Percentiles rank a stretch among this genome's conserved stretches.
Conservation (phyloP, 805 yeast species). For the Cyberlindnera galapagoensis region DNA sequence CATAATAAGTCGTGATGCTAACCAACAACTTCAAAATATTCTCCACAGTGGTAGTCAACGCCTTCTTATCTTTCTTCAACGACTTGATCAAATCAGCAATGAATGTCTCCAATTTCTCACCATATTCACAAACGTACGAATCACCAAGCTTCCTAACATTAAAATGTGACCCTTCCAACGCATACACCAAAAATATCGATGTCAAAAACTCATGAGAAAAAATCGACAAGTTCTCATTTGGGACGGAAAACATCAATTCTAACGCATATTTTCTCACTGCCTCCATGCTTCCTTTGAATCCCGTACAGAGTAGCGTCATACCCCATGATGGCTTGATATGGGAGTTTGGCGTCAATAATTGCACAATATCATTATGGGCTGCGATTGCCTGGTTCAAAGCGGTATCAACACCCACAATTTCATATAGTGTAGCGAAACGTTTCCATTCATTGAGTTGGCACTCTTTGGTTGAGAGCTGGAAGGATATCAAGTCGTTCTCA, state of each 20-base stretch:
- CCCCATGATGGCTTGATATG: conserved; percentile 66
- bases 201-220: conserved; percentile 41
- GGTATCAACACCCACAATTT: conserved; percentile 77
- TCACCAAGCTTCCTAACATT: conserved; percentile 31
- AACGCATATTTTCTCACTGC: conserved; percentile 62
- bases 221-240: conserved; percentile 36
- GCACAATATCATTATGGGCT: conserved; percentile 56
- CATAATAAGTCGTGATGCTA: conserved; percentile 48
- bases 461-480: conserved; percentile 7
- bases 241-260: conserved; percentile 47
- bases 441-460: conserved; percentile 53
- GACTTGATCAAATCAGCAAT: conserved; percentile 30
- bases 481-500: conserved; percentile 24
- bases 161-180: conserved; percentile 60
- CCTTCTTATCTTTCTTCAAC: conserved; percentile 25
- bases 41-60: conserved; percentile 24
- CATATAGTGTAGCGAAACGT: conserved; percentile 66
- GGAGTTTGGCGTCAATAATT: conserved; percentile 42
- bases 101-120: conserved; percentile 42
- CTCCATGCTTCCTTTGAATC: conserved; percentile 70
- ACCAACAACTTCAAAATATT: conserved; percentile 39
- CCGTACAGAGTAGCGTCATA: conserved; percentile 64
- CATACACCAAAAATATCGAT: conserved; percentile 45
- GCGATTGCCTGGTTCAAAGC: conserved; percentile 83
- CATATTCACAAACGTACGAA: conserved; percentile 47